Evolutionary conservation across 768 basidiomycete species (phyloP).

Genomic region (Phlebiopsis gigantea): DNA sequence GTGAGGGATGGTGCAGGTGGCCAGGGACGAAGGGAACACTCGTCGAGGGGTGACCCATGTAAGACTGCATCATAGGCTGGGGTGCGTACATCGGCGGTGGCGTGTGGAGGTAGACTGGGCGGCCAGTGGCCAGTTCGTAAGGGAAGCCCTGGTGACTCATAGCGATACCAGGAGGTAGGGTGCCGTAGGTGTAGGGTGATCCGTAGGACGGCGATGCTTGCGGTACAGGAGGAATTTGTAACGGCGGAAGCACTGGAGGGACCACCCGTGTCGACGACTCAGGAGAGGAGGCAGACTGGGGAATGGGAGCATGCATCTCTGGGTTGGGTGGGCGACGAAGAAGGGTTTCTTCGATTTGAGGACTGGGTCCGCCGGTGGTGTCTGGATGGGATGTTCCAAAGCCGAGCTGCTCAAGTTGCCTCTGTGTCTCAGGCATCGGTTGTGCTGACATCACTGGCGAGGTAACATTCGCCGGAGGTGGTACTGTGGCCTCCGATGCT

Average conservation of each 20-base stretch:
- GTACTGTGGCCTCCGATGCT: background rate
- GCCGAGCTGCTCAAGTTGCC: conserved; percentile 37
- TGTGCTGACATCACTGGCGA: background rate
- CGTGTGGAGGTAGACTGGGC: conserved; percentile 64
- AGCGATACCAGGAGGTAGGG: conserved; percentile 64
- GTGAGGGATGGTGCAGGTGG: conserved; percentile 53
- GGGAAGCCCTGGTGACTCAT: conserved; percentile 72
- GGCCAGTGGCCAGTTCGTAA: conserved; percentile 81
- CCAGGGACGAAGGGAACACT: conserved; percentile 50
- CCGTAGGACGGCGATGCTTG: conserved; percentile 51
- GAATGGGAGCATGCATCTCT: conserved; percentile 14
- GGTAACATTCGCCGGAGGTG: background rate
- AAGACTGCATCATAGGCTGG: conserved; percentile 56
- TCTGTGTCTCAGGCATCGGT: conserved; percentile 29
- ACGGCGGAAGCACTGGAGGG: conserved; percentile 36
- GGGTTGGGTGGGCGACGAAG: conserved; percentile 31
- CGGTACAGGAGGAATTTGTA: conserved; percentile 36
- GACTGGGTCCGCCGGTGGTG: conserved; percentile 7
- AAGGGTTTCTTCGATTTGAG: conserved; percentile 43
- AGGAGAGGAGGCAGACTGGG: conserved; percentile 10
- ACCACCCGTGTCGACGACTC: conserved; percentile 21
- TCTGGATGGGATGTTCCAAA: conserved; percentile 17
- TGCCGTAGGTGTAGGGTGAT: conserved; percentile 59
- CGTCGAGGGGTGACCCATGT: conserved; percentile 41
- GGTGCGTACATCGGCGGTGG: conserved; percentile 62